Evolutionary conservation across 192 early-diverging fungal species (phyloP), one percentile per base, ranked within the genome.

Genomic region (Coemansia sp.): DNA sequence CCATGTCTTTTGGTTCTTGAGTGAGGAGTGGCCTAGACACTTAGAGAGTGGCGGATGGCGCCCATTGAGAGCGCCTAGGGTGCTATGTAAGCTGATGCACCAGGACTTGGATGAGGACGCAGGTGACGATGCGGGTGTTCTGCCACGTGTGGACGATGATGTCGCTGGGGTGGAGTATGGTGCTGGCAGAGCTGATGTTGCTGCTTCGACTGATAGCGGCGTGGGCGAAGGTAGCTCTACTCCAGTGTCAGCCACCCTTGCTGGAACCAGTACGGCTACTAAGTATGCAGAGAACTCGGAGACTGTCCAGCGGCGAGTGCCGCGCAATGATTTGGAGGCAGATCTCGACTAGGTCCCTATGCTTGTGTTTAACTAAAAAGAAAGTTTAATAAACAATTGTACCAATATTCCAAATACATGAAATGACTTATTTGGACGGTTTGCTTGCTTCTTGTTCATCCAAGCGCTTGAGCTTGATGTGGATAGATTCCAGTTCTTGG

Each of bases 1-100:
- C 5, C 97, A 99, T 82, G 73, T 95, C 14, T 95, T 97, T 62
- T 99, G 94, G 74, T 99, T 94, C 67, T 83, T 97, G 26, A 93
- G 93, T 56, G 96, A 98, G 63, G 92, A 97, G 14, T 99, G 93
- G 90, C 95, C 95, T 9, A 73, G 76, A 11, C 77, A 88, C 59
- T 82, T 72, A 37, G 85, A 85, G 24, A 90, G 89, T 66, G 76
- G 72, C 7, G 81, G 81, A 0, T 35, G 8, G 5, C 37, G 62
- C 9, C 36, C 61, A 9, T 38, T 83, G 18, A 55, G 42, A 10
- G 76, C 81, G 1, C 81, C 81, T 0, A 57, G 35, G 9, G 31
- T 66, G 23, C 71, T 82, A 35, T 77, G 78, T 48, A 65, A 50
- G 31, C 20, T 65, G 38, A 21, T 81, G n/a, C 55, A 60, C 46